Evolutionary conservation across 2,329 filamentous ascomycete species (phyloP).

Genomic region (Aureobasidium mangrovei): DNA sequence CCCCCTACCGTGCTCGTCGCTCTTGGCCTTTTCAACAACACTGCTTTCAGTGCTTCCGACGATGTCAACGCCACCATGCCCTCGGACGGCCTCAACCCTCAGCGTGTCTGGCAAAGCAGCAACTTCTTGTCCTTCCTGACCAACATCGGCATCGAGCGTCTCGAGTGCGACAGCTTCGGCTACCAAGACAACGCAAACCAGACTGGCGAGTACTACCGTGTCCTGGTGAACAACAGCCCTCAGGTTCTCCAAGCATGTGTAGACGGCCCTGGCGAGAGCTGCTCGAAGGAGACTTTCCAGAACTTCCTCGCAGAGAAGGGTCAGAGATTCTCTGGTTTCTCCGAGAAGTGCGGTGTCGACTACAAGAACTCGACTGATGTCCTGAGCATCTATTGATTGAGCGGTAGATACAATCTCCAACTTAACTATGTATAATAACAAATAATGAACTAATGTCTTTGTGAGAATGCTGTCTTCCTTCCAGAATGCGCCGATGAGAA

Average conservation of each 20-base stretch:
- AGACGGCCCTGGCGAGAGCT: constrained; percentile 45
- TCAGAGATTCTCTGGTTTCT: constrained; percentile 36
- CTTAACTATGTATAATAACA: neutral
- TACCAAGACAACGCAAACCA: constrained; percentile 35
- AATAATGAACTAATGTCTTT: constrained; percentile 7
- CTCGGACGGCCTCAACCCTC: constrained; percentile 51
- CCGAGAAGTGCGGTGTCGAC: constrained; percentile 34
- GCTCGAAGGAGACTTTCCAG: constrained; percentile 35
- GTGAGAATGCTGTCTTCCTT: too few relatives aligned
- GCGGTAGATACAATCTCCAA: neutral
- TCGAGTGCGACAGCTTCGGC: constrained; percentile 53
- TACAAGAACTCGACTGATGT: constrained; percentile 37
- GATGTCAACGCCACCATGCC: constrained; percentile 58
- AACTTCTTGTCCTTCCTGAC: constrained; percentile 56
- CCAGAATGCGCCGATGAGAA: neutral
- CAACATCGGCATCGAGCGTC: constrained; percentile 57
- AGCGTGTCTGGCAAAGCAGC: constrained; percentile 55
- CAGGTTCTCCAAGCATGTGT: constrained; percentile 41
- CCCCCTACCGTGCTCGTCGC: constrained; percentile 59
- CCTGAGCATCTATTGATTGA: constrained; percentile 25
- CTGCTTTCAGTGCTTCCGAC: constrained; percentile 43
- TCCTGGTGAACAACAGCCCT: constrained; percentile 44
- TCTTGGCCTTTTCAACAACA: constrained; percentile 63
- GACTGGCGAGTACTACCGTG: constrained; percentile 43
- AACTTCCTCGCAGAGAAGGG: constrained; percentile 36